These are phyloP conservation scores for Rubroshorea leprosula DNA, from an alignment of 345 rosid species.

Conservation along the genomic window DNA sequence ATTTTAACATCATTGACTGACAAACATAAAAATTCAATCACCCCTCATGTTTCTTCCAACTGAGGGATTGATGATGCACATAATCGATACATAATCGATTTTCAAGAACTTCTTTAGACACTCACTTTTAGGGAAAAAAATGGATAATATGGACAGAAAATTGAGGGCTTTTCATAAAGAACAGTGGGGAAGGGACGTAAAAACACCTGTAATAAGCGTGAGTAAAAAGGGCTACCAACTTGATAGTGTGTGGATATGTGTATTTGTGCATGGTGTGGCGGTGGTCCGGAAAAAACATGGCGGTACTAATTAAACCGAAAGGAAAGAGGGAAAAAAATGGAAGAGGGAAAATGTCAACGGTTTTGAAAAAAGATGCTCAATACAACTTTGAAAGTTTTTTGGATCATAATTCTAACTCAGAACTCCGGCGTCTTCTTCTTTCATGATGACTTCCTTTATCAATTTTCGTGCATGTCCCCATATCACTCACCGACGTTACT, in stretches of 20 bases:
- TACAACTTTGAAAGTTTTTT: too few relatives aligned
- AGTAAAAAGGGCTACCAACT: slow-evolving; percentile 33
- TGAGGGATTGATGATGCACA: too few relatives aligned
- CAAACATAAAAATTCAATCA: background rate
- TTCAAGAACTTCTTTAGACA: slow-evolving; percentile 39
- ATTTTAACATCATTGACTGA: slow-evolving; percentile 2
- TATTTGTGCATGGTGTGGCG: slow-evolving; percentile 41
- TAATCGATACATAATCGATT: slow-evolving; percentile 16
- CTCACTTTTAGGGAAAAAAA: slow-evolving; percentile 20
- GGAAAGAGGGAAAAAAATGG: background rate
- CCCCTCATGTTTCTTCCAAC: too few relatives aligned
- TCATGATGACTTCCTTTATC: slow-evolving; percentile 44
- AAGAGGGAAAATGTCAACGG: slow-evolving; percentile 49
- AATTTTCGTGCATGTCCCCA: slow-evolving; percentile 42
- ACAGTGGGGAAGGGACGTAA: slow-evolving; percentile 4
- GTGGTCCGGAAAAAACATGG: slow-evolving; percentile 51
- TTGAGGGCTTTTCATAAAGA: slow-evolving; percentile 34
- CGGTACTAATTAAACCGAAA: slow-evolving; percentile 30
- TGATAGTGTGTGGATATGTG: slow-evolving; percentile 39
- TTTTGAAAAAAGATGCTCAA: too few relatives aligned
- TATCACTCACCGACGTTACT: too few relatives aligned
- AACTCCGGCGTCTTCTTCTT: too few relatives aligned
- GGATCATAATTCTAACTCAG: slow-evolving; percentile 23
- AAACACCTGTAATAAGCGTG: slow-evolving; percentile 31
- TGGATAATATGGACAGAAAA: slow-evolving; percentile 16